A percentile compares a stretch with the other conserved stretches of the same genome.
Conservation (phyloP, 2,329 filamentous ascomycete genomes). For the Aspergillus eucalypticola region DNA sequence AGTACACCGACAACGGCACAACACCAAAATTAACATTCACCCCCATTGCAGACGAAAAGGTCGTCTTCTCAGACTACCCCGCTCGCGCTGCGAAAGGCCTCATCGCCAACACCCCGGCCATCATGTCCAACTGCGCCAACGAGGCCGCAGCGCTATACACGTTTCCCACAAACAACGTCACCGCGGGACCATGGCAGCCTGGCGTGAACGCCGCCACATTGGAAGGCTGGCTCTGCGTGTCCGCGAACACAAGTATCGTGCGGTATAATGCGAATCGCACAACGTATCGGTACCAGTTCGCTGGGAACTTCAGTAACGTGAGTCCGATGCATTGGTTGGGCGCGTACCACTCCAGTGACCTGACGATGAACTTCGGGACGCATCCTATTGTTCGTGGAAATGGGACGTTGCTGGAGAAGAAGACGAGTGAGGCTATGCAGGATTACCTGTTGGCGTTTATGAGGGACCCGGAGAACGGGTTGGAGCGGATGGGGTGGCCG, state of each 20-base stretch:
- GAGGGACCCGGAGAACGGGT: background rate
- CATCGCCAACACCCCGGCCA: background rate
- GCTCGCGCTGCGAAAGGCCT: background rate
- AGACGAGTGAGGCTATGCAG: background rate
- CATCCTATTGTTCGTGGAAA: background rate
- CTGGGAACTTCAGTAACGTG: background rate
- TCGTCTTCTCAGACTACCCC: background rate
- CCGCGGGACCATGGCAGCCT: background rate
- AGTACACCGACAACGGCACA: background rate
- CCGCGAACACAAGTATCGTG: background rate
- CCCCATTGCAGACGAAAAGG: background rate
- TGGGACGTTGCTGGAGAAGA: background rate
- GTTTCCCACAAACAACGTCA: background rate
- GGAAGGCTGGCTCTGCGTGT: background rate
- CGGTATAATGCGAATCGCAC: background rate
- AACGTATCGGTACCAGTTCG: background rate
- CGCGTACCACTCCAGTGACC: background rate
- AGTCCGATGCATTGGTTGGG: constrained; percentile 3
- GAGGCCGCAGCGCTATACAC: background rate
- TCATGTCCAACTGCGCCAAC: constrained; percentile 2
- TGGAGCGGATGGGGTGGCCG: background rate
- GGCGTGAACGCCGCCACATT: background rate
- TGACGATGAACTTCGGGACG: constrained; percentile 1
- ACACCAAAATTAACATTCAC: background rate
- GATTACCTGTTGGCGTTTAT: background rate